Base-by-base conservation (phyloP, 345 rosid species). In the Rhodamnia rubescens region DNA sequence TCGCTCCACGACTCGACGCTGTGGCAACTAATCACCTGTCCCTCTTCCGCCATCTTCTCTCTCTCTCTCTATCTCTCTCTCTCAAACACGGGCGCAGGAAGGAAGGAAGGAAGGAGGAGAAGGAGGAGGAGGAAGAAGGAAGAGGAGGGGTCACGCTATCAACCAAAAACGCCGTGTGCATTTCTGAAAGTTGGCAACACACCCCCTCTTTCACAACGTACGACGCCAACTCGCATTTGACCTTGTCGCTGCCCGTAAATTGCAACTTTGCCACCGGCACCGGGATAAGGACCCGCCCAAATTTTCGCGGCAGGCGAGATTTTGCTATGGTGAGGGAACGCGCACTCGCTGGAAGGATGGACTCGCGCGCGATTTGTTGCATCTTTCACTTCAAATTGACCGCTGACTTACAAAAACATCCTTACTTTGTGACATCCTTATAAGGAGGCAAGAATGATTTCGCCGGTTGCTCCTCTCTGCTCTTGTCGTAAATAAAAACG, bases 11-110 rank as follows among this genome's bases (percentile, higher is more conserved):
- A 88, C 50, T 94, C 95, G 27, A 91, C 85, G 57, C 92, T 91
- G 94, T 93, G 97, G 87, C 98, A 95, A 5, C 90, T 84, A 82
- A 95, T 90, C 81, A 96, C 96, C 80, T 93, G 95, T 82, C 98
- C 98, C 51, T 92, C 96, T 87, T 93, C 92, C 55, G 90, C 91
- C 91, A 89, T 91, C 82, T 85, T 81, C 51, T 32, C 86, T 58
- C 59, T 75, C 53, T 27, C 85, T 16, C 52, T 40, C 52, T 10
- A 53, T 14, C 84, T 21, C 83, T 57, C 88, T 22, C 57, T 8
- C 50, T 7, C 42, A 15, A 2, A 36, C 24, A 21, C 12, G 13
- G 24, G 12, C 24, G 18, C 78, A 18, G 2, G 74, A 20, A 64
- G 21, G 78, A 16, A 64, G 20, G 11, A 61, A 52, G 8, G 74